These are phyloP conservation scores for Allodekkera sacchari DNA, from an alignment of 805 yeast genomes.

Conservation along the genomic window DNA sequence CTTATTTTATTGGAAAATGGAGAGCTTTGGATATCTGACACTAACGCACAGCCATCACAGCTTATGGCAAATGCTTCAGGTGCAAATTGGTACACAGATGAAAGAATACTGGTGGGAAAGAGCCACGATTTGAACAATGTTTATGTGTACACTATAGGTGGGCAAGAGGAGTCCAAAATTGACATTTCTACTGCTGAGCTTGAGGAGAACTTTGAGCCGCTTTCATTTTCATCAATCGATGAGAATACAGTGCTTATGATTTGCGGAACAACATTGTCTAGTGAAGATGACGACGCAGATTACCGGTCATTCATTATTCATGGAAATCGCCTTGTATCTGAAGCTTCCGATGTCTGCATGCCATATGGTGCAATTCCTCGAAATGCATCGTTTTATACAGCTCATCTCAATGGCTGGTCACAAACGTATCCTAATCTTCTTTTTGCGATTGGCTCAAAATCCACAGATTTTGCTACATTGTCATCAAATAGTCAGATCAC, in stretches of 20 bases:
- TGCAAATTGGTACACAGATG: constrained; percentile 10
- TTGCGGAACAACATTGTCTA: constrained; percentile 8
- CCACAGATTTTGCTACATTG: constrained; percentile 52
- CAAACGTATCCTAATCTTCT: constrained; percentile 23
- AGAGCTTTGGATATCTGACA: constrained; percentile 3
- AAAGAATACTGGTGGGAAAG: no score
- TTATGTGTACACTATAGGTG: no score
- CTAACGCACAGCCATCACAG: no score
- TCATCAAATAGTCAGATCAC: constrained; percentile 30
- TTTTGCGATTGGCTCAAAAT: constrained; percentile 51
- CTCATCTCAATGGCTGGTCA: constrained; percentile 34
- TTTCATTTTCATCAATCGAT: constrained; percentile 6
- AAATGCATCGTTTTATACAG: constrained; percentile 36
- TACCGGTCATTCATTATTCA: constrained; percentile 8
- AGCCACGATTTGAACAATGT: no score
- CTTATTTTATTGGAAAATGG: constrained; percentile 4
- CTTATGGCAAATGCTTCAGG: constrained; percentile 3
- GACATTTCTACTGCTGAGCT: no score
- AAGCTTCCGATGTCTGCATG: constrained; percentile 23
- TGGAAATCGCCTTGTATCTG: constrained; percentile 14
- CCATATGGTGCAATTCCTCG: constrained; percentile 46
- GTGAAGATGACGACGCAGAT: constrained; percentile 9
- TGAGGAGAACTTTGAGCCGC: constrained; percentile 6
- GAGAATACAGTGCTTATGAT: constrained; percentile 7
- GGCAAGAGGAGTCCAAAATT: no score